Base-by-base conservation (phyloP, 2,329 filamentous ascomycete species). In the Tolypocladium sp. region DNA sequence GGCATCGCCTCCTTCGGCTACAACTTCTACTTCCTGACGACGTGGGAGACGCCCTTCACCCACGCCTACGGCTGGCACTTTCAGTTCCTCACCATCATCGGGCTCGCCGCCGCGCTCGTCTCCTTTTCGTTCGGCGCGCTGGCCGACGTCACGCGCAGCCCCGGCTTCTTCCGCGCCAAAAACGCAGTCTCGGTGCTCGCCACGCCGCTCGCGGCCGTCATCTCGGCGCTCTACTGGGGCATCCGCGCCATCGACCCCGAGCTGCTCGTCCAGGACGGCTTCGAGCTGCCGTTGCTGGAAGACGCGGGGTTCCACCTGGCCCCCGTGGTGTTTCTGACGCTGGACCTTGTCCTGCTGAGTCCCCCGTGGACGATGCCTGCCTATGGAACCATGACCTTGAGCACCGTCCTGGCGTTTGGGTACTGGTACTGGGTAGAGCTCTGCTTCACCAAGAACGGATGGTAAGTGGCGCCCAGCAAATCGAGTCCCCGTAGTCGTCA, bases 401-500 rank as follows among this genome's bases (percentile, higher is more conserved):
- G 83, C 63, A 80, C 80, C 15, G 69, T 64, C 2, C 72, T 91
- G 51, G 87, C 87, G 0, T 84, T 89, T 62, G 70, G 74, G 3
- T 92, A 92, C 71, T 92, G 88, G 88, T 81, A 82, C 63, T 92
- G 89, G 89, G 82, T 91, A 30, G 88, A 92, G 72, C 78, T 84
- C 30, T 91, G 88, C 74, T 89, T 83, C 66, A 78, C 77, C 52
- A 76, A 82, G 60, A 91, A 91, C 66, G 84, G 86, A 68, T 83
- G 78, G 83, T 85, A 69, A 70, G 82, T 74, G 13, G 25, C 38
- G 15, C 9, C 30, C 30, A 4, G 6, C 30, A 12, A 20, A 27
- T 37, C 30, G 27, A 5, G 22, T 3, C 41, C 27, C 1, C 25
- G 3, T 13, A 41, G 40, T 2, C 40, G 22, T n/a, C 53, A 33